These are phyloP conservation scores for Gaeumannomyces tritici DNA, from an alignment of 2,329 filamentous ascomycete genomes.

Conservation along the genomic window DNA sequence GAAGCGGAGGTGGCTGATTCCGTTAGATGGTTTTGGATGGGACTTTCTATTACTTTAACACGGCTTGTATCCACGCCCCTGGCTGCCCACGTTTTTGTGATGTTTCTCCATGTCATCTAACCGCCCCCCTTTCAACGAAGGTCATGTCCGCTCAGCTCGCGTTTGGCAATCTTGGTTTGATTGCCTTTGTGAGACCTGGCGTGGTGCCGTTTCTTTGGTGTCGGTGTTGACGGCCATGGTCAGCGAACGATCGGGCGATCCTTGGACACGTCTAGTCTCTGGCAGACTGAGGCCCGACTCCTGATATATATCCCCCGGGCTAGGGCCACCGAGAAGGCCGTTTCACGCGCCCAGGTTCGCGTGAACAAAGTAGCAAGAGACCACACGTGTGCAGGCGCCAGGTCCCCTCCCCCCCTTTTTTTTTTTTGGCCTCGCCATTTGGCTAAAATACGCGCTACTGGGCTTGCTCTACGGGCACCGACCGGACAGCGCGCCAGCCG, in stretches of 20 bases:
- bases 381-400: no score
- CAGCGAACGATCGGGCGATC: background rate
- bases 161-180: background rate
- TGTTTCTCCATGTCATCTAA: background rate
- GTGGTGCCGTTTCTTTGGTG: background rate
- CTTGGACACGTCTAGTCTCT: background rate
- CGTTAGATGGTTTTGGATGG: background rate
- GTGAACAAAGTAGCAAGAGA: no score
- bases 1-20: background rate
- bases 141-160: no score
- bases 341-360: no score
- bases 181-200: background rate
- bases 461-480: no score
- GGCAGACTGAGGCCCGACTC: no score
- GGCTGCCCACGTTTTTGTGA: background rate
- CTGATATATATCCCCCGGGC: no score
- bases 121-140: background rate
- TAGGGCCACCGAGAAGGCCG: no score
- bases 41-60: background rate
- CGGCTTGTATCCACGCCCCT: background rate
- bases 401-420: no score
- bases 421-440: background rate
- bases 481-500: no score
- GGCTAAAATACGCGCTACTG: no score
- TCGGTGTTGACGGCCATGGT: background rate